Conservation (phyloP, 2,329 filamentous ascomycete genomes). For the Colletotrichum siamense region DNA sequence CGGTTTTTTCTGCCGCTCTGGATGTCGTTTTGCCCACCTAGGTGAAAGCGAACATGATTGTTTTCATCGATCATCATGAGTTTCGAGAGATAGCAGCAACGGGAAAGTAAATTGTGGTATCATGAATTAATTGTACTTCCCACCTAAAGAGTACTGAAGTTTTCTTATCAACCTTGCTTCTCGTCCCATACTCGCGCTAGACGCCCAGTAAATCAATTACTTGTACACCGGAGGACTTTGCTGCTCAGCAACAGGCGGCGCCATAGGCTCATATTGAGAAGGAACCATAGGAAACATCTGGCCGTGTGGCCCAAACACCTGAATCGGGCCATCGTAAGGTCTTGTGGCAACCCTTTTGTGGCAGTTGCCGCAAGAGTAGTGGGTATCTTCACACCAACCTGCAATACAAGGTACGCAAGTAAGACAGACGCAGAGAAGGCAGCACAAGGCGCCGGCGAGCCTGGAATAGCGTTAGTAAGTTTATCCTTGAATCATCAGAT, state of each 20-base stretch:
- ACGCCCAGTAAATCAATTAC: neutral
- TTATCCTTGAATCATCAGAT: neutral
- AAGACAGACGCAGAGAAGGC: slow-evolving; percentile 35
- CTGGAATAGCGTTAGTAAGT: slow-evolving; percentile 16
- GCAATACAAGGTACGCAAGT: slow-evolving; percentile 36
- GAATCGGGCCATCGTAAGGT: slow-evolving; percentile 23
- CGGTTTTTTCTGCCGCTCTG: neutral
- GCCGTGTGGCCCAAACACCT: slow-evolving; percentile 26
- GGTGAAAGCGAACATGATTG: too few species aligned
- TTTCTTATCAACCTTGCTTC: neutral
- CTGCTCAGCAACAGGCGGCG: neutral
- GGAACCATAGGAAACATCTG: neutral
- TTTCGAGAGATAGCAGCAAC: neutral
- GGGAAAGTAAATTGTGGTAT: neutral
- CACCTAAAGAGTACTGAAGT: too few species aligned
- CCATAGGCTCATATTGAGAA: neutral
- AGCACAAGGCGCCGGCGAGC: slow-evolving; percentile 32
- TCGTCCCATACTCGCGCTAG: neutral
- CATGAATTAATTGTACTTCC: neutral
- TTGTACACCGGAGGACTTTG: neutral
- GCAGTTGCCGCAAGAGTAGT: slow-evolving; percentile 34
- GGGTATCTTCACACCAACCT: slow-evolving; percentile 35
- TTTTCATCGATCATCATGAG: neutral
- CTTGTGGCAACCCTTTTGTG: slow-evolving; percentile 31
- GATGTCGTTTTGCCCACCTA: neutral